Evolutionary conservation across 805 yeast species (phyloP), one percentile per base, ranked within the genome.

Genomic region (Nakazawaea wyomingensis): DNA sequence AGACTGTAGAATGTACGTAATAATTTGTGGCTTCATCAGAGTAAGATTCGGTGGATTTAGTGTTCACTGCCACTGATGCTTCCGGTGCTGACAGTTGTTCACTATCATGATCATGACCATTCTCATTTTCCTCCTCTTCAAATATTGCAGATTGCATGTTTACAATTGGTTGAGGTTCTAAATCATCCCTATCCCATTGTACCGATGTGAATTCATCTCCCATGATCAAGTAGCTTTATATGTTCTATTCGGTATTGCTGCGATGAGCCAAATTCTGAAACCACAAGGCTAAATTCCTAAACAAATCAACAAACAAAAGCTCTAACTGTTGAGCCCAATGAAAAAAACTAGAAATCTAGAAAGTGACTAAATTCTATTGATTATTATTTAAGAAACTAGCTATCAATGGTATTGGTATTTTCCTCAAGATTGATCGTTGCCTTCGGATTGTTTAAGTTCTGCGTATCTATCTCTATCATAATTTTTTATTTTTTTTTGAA

Each of bases 121-220:
- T 21, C 32, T 16, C 21, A 20, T 43, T 39, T 4, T 37, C 37
- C 21, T 26, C 43, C 37, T 41, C 39, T 30, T 37, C 39, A 26
- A 29, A 14, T 9, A 36, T 19, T 17, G 17, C 30, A 17, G 7
- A 14, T 16, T 11, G 28, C 31, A 17, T 24, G 7, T 10, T 35
- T 20, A 4, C n/a, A 14, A 30, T 37, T 8, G 26, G 28, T 37
- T 37, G 42, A 16, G 43, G 40, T 3, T 4, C 16, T 5, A 39
- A 26, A 7, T 68, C 76, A 22, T 64, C 76, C 46, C 76, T 63
- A 51, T 76, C 80, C 79, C 78, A 76, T 51, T 71, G 77, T 38
- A 76, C 73, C 22, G 81, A 76, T 1, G 79, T 73, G 54, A 76
- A 76, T 50, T 74, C 75, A 49, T 74, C 80, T 39, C 54, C 35